These are phyloP conservation scores for Zarea fungicola DNA, from an alignment of 2,329 filamentous ascomycete genomes.

Conservation along the genomic window DNA sequence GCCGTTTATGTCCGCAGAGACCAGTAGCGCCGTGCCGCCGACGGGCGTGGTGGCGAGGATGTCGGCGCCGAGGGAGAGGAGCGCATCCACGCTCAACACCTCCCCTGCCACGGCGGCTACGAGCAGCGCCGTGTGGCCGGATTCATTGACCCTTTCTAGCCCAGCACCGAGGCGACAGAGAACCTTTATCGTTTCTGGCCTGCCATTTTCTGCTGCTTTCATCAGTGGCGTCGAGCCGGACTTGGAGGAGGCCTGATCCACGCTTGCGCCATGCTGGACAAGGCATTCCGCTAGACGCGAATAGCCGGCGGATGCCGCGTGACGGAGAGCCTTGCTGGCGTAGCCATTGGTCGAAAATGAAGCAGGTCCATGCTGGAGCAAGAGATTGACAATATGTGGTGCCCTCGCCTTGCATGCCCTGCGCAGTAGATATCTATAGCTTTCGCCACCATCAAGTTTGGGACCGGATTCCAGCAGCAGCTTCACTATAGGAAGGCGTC, in stretches of 20 bases:
- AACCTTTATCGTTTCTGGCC: neutral
- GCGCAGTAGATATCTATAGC: too few relatives aligned
- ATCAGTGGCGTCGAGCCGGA: neutral
- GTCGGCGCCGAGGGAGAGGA: neutral
- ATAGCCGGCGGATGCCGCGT: neutral
- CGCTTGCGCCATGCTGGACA: neutral
- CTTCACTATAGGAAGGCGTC: too few relatives aligned
- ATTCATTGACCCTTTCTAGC: neutral
- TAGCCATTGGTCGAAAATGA: neutral
- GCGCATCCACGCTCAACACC: neutral
- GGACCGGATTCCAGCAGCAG: too few relatives aligned
- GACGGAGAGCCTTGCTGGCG: neutral
- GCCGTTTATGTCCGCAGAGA: neutral
- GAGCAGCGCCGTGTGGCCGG: neutral
- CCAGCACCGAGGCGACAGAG: neutral
- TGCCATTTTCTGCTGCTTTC: too few relatives aligned
- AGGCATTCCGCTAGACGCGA: neutral
- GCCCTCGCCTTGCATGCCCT: too few relatives aligned
- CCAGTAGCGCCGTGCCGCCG: neutral
- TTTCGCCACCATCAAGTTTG: too few relatives aligned
- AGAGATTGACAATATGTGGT: too few relatives aligned
- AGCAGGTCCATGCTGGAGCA: too few relatives aligned
- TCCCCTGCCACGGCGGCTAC: neutral
- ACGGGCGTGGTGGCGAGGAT: neutral
- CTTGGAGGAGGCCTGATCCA: neutral